Percentiles rank a stretch among this genome's conserved stretches.
Conservation (phyloP, 352 stramenopile genomes). For the Plasmopara viticola region DNA sequence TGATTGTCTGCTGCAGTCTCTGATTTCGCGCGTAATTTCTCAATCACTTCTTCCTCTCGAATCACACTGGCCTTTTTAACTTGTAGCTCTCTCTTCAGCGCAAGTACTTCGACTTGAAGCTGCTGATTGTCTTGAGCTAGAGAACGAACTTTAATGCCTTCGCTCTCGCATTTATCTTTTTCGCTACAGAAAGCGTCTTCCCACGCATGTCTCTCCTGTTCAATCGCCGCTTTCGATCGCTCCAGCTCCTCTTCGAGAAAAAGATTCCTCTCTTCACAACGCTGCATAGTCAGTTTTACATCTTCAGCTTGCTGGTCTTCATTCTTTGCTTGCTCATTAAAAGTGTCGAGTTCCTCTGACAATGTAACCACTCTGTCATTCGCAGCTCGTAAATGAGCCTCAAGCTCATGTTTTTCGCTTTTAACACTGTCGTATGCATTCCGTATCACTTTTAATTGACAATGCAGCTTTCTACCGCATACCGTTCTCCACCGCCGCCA, state of each 20-base stretch:
- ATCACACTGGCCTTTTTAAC: too few relatives aligned
- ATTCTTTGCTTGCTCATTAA: conserved; percentile 23
- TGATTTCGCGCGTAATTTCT: too few relatives aligned
- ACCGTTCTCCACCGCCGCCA: conserved; percentile 42
- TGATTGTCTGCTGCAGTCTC: background rate
- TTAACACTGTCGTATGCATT: conserved; percentile 12
- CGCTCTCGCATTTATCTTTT: conserved; percentile 19
- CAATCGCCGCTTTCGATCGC: conserved; percentile 10
- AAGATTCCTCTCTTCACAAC: conserved; percentile 23
- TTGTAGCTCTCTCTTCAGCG: too few relatives aligned
- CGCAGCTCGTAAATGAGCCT: conserved; percentile 36
- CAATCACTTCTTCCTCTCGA: too few relatives aligned
- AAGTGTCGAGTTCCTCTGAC: conserved; percentile 26
- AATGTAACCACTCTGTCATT: conserved; percentile 37
- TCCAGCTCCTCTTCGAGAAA: conserved; percentile 21
- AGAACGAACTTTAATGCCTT: conserved; percentile 27
- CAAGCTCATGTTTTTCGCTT: conserved; percentile 36
- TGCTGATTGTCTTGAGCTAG: conserved; percentile 27
- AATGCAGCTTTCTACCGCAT: conserved; percentile 15
- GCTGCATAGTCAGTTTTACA: conserved; percentile 31
- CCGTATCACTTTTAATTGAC: conserved; percentile 13
- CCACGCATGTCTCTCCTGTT: conserved; percentile 29
- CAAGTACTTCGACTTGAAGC: conserved; percentile 7
- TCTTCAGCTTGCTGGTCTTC: conserved; percentile 24
- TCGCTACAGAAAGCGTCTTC: conserved; percentile 20